Conservation (phyloP, 2,329 filamentous ascomycete genomes). For the Aspergillus sp. region DNA sequence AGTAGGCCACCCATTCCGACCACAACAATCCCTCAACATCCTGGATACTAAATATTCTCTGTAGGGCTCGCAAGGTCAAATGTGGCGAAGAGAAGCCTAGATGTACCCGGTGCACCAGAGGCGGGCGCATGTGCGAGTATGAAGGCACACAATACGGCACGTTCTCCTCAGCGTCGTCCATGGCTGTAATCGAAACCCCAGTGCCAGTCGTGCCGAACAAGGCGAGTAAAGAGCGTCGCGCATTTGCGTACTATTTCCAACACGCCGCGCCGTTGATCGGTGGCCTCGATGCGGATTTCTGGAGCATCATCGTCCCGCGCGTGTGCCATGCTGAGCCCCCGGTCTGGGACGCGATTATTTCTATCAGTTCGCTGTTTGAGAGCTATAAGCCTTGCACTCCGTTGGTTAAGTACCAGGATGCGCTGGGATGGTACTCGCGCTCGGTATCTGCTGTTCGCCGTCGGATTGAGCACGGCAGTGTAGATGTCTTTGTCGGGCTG, state of each 20-base stretch:
- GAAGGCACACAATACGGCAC: conserved; percentile 9
- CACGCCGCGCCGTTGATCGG: conserved; percentile 30
- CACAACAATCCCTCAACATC: not conserved
- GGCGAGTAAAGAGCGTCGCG: conserved; percentile 35
- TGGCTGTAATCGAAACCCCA: conserved; percentile 8
- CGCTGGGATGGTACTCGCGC: conserved; percentile 34
- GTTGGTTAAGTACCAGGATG: conserved; percentile 25
- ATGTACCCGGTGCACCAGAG: conserved; percentile 34
- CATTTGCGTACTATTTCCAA: conserved; percentile 41
- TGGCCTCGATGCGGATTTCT: conserved; percentile 37
- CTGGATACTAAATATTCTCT: not conserved
- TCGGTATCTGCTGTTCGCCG: conserved; percentile 26
- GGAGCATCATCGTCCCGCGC: conserved; percentile 36
- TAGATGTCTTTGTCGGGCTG: conserved; percentile 28
- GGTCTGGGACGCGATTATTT: conserved; percentile 41
- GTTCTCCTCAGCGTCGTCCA: conserved; percentile 4
- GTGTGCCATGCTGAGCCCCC: conserved; percentile 36
- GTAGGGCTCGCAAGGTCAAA: conserved; percentile 33
- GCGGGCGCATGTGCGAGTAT: conserved; percentile 37
- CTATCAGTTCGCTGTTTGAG: conserved; percentile 39
- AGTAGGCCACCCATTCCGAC: conserved; percentile 20
- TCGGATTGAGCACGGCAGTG: conserved; percentile 22
- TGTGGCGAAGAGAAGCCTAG: conserved; percentile 37
- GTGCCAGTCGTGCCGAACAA: conserved; percentile 24
- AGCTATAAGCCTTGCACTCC: conserved; percentile 17